Conservation (phyloP, 2,329 filamentous ascomycete species). For the Epichloe gansuensis region DNA sequence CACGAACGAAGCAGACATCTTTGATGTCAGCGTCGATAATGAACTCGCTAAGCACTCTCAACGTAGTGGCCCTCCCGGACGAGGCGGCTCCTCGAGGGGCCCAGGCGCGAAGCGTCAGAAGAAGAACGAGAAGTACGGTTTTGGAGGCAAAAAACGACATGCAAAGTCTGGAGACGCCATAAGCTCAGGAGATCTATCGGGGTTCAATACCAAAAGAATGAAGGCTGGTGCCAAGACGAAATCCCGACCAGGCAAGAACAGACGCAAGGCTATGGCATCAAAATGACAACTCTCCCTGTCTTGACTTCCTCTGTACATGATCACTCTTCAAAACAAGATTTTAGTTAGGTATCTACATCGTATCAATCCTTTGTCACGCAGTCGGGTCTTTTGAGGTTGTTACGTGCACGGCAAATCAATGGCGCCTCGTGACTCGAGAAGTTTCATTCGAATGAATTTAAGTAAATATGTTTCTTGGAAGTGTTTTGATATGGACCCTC, state of each 20-base stretch:
- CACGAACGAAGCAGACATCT: constrained; percentile 71
- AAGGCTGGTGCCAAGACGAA: constrained; percentile 42
- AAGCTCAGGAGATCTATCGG: constrained; percentile 67
- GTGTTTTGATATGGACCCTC: no score
- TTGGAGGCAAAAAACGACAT: constrained; percentile 89
- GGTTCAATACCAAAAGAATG: constrained; percentile 74
- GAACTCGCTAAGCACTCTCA: constrained; percentile 33
- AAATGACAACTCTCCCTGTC: constrained; percentile 8
- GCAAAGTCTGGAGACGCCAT: constrained; percentile 80
- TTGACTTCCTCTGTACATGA: not conserved
- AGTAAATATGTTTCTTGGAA: no score
- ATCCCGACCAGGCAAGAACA: constrained; percentile 37
- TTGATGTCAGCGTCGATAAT: constrained; percentile 77
- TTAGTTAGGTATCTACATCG: not conserved
- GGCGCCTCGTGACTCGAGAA: no score
- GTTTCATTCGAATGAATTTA: no score
- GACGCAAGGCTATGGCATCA: constrained; percentile 31
- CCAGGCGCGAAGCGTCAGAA: constrained; percentile 61
- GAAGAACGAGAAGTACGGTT: constrained; percentile 91
- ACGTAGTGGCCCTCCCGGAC: constrained; percentile 26
- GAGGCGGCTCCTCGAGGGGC: constrained; percentile 8
- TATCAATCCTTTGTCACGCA: not conserved
- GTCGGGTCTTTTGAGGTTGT: no score
- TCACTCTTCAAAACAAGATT: not conserved
- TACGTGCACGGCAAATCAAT: no score